Base-by-base conservation (phyloP, 2,329 filamentous ascomycete genomes). In the Colletotrichum navitas region DNA sequence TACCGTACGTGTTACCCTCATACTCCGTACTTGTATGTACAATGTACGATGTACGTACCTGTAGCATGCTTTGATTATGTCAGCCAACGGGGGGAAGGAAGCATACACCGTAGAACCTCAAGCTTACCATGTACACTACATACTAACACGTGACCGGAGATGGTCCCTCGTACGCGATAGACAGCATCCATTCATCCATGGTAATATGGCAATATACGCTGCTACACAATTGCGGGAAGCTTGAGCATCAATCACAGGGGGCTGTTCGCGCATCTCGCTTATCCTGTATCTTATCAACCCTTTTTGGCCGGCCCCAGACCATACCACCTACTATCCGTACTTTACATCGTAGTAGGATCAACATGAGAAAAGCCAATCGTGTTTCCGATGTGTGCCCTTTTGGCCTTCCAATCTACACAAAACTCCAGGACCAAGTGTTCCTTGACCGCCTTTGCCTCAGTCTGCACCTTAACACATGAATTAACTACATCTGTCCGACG, bases 401-500 rank as follows among this genome's bases (percentile, higher is more conserved):
- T 45, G 11, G 49, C 11, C 26, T 3, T 51, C 3, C 14, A 29
- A 26, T 51, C 14, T 26, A 29, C 2, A 26, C 16, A 26, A 18
- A 51, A 51, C 49, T 29, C 49, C 4, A 21, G 26, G 16, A 29
- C 8, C 49, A 16, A 52, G 49, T 16, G 14, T 29, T n/a, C 12
- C 47, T 26, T 24, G 41, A 12, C 8, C 8, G 34, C 32, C n/a
- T 49, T 29, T 29, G 3, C 16, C 18, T 2, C 32, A 21, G n/a
- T 29, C 1, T n/a, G 10, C 12, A 8, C n/a, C 60, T 52, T 51
- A 26, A 54, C 60, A 34, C 36, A 52, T 63, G 47, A 63, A 54
- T 43, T 14, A 41, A 63, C 47, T 54, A 7, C 34, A 47, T 12
- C 60, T 52, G 45, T 36, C 60, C 26, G 24, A n/a, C 60, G 41